Evolutionary conservation across 176 grass and related monocot genomes (phyloP), one percentile per base, ranked within the genome.

Genomic region (Poa pratensis): DNA sequence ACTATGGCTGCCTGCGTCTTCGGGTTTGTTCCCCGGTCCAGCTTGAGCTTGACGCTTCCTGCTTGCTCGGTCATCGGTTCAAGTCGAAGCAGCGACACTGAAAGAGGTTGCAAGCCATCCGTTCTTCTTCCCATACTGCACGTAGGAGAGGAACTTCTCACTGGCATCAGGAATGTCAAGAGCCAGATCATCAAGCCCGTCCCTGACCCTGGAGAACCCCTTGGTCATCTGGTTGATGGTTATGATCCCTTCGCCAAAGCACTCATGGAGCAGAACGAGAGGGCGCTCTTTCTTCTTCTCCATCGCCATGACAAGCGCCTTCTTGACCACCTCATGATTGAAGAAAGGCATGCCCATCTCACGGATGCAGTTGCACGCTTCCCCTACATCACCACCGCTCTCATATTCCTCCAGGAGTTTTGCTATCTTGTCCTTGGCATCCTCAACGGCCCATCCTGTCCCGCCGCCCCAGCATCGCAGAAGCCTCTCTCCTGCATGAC

Each of bases 271-370:
- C 76, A 97, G 90, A 19, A 64, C 77, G 2, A 97, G 82, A 72
- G 76, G 87, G 73, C 91, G 90, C 53, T 86, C 89, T 1, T 86
- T 90, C 60, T 95, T 92, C 89, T 94, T 97, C 50, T 97, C 95
- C 95, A 97, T 97, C 15, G 90, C 89, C 95, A 97, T 95, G 42
- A 93, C 59, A 1, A 95, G 83, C 2, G 90, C 92, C 79, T 97
- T 97, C 87, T 97, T 97, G 20, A 97, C 95, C 8, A 97, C 95
- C 78, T 97, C 95, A 69, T 97, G 95, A 30, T 97, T 91, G 87
- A 97, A 97, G 83, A 97, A 97, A 66, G 93, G 88, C 95, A 97
- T 94, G 66, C 62, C 87, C 32, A 97, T 76, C 52, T 97, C 95
- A 3, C 95, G 92, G 63, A 97, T 97, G 87, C 92, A 95, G 51